These are phyloP conservation scores for Epichloe sibirici DNA, from an alignment of 2,329 filamentous ascomycete genomes.

Conservation along the genomic window DNA sequence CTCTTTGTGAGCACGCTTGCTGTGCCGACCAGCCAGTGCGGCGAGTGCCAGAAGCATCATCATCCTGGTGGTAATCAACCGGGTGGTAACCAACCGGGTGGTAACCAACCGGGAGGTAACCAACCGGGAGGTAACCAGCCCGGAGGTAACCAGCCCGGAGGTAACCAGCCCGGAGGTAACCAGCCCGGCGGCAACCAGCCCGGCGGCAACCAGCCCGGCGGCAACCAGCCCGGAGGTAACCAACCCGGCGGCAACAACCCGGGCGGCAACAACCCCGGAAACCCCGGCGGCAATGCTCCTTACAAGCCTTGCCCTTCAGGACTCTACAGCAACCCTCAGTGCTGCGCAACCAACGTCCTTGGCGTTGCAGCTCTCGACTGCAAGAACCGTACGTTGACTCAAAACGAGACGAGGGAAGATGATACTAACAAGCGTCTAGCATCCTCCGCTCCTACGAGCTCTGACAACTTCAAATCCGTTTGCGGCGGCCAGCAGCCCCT, in stretches of 20 bases:
- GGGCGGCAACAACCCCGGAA: background rate
- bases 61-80: background rate
- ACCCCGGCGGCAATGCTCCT: background rate
- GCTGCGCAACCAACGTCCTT: conserved; percentile 7
- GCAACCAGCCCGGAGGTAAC: background rate
- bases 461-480: background rate
- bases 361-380: conserved; percentile 8
- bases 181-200: background rate
- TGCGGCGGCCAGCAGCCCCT: background rate
- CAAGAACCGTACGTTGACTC: conserved; percentile 4
- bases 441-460: background rate
- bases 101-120: background rate
- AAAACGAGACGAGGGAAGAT: background rate
- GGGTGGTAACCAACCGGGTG: background rate
- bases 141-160: background rate
- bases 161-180: background rate
- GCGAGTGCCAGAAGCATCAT: conserved; percentile 2
- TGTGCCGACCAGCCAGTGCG: conserved; percentile 6
- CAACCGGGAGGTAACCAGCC: background rate
- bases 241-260: background rate
- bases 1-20: conserved; percentile 9
- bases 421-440: background rate
- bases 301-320: conserved; percentile 3
- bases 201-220: background rate
- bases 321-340: conserved; percentile 7